These are phyloP conservation scores for Tolypocladium tropicale DNA, from an alignment of 2,329 filamentous ascomycete genomes.

Conservation along the genomic window DNA sequence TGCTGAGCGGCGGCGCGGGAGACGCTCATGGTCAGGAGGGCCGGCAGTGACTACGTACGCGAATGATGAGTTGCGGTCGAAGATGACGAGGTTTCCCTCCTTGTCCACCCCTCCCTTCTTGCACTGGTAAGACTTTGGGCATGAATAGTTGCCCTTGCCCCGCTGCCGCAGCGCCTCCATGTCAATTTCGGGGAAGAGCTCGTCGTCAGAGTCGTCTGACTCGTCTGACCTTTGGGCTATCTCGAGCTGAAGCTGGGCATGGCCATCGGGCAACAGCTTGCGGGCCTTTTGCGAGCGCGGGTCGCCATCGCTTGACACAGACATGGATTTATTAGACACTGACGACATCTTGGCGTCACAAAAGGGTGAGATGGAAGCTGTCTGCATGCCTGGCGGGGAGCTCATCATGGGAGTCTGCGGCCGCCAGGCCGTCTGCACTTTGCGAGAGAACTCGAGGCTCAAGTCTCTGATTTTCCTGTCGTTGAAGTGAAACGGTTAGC, in stretches of 20 bases:
- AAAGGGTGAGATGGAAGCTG: slow-evolving; percentile 11
- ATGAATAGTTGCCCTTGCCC: slow-evolving; percentile 27
- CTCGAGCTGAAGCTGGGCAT: slow-evolving; percentile 2
- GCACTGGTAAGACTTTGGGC: slow-evolving; percentile 23
- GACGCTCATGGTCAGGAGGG: background rate
- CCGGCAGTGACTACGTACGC: slow-evolving; percentile 15
- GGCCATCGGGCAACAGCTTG: slow-evolving; percentile 12
- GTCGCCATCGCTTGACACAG: slow-evolving; percentile 11
- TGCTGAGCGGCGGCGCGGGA: background rate
- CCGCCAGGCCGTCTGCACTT: slow-evolving; percentile 22
- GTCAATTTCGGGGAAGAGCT: slow-evolving; percentile 23
- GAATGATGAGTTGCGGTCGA: slow-evolving; percentile 32
- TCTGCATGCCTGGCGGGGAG: slow-evolving; percentile 8
- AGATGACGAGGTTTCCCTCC: slow-evolving; percentile 24
- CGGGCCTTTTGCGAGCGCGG: slow-evolving; percentile 10
- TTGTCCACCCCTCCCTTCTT: slow-evolving; percentile 31
- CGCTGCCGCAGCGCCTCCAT: slow-evolving; percentile 28
- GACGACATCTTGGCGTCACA: slow-evolving; percentile 9
- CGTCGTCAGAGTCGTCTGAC: slow-evolving; percentile 25
- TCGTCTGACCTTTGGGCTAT: slow-evolving; percentile 11
- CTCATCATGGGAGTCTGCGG: slow-evolving; percentile 7
- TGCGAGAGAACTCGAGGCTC: slow-evolving; percentile 21
- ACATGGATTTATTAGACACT: slow-evolving; percentile 6
- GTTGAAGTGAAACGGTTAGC: slow-evolving; percentile 2
- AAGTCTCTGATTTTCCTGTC: slow-evolving; percentile 23